Evolutionary conservation across 495 filamentous ascomycete genomes (phyloP), one percentile per base, ranked within the genome.

Genomic region (Penicillium fimorum): DNA sequence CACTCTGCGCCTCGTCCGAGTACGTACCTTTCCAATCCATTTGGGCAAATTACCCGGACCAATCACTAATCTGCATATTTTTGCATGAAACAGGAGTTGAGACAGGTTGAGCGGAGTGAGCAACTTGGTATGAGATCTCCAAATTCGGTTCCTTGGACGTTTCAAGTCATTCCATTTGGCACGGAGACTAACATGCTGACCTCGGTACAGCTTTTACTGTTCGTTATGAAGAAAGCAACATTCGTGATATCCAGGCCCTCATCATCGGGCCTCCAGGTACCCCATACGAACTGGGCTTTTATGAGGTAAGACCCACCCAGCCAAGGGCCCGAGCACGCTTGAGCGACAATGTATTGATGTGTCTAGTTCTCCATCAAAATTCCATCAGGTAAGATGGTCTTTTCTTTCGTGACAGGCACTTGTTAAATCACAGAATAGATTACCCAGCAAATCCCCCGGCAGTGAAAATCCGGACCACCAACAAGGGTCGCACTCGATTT

Each of bases 201-300:
- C 5, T 42, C n/a, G 35, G 2, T 17, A 20, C 27, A 68, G 65
- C 62, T 1, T 63, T 63, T 27, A 58, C 52, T 12, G 90, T 97
- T 53, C 85, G 86, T 37, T 96, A 87, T 64, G 79, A 86, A 33
- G 94, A 97, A 67, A 82, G 82, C 54, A 91, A 98, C 71, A 87
- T 97, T 47, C 87, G 92, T 32, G 87, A 93, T 57, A 88, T 98
- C 41, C 86, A 84, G 61, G 95, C 93, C 33, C 71, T 97, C 47
- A 90, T 98, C 57, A 83, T 98, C 51, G 94, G 94, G 0, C 93
- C 95, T 8, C 92, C 94, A 47, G 92, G 93, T 51, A 96, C 94
- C 0, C 92, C 94, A 0, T 98, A 98, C 69, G 91, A 97, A 63
- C 95, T 96, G 65, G 94, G 93, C 4, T 97, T 96, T 79, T 98